These are phyloP conservation scores for Microcyclospora tardicrescens DNA, from an alignment of 2,329 filamentous ascomycete genomes.

Conservation along the genomic window DNA sequence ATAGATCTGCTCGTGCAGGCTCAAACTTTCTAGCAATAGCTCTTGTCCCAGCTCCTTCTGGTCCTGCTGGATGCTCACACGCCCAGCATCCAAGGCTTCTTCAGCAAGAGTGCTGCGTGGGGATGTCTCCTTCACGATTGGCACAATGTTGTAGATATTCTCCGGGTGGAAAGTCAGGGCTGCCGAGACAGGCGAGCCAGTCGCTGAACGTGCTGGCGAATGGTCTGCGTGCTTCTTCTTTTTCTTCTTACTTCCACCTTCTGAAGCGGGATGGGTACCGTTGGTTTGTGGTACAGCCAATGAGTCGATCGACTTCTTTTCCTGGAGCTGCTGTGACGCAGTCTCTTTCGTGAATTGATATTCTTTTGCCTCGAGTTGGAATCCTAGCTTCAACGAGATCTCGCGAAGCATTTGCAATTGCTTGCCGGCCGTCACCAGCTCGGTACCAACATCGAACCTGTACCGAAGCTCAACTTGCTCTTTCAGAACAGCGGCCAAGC, in stretches of 20 bases:
- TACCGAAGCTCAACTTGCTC: conserved; percentile 61
- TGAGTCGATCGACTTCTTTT: conserved; percentile 19
- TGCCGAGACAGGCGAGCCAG: conserved; percentile 32
- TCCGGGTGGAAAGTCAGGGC: conserved; percentile 61
- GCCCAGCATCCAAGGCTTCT: conserved; percentile 88
- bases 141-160: conserved; percentile 86
- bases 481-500: conserved; percentile 55
- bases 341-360: conserved; percentile 50
- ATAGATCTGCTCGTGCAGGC: conserved; percentile 96
- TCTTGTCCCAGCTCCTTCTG: conserved; percentile 95
- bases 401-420: conserved; percentile 80
- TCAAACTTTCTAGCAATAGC: conserved; percentile 86
- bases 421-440: conserved; percentile 56
- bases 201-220: conserved; percentile 34
- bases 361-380: conserved; percentile 71
- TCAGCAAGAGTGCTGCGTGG: conserved; percentile 85
- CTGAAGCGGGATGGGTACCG: conserved; percentile 12
- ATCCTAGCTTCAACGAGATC: conserved; percentile 72
- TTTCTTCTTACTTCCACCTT: conserved; percentile 36
- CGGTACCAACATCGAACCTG: conserved; percentile 56
- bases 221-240: conserved; percentile 41
- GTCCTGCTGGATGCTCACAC: conserved; percentile 88
- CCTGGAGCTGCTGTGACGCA: conserved; percentile 9
- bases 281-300: conserved; percentile 22
- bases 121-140: conserved; percentile 84